These are phyloP conservation scores for Paramecium octaurelia DNA, from an alignment of 73 alveolate species.

Conservation along the genomic window DNA sequence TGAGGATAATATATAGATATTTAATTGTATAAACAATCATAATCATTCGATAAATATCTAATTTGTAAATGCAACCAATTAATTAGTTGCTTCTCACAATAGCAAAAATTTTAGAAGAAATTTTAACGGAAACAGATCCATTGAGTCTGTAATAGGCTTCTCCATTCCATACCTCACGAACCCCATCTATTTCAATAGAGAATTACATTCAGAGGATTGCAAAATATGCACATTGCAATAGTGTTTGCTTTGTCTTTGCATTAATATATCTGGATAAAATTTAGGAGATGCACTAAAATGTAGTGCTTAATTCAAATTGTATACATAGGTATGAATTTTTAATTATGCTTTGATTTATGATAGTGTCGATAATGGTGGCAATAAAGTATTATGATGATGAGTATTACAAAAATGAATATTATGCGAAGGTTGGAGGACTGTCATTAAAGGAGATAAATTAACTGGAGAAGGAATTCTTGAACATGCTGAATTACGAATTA, in stretches of 20 bases:
- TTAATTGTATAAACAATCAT: background rate
- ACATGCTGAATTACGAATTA: conserved; percentile 68
- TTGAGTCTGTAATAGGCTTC: background rate
- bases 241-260: conserved; percentile 64
- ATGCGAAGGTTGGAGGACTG: conserved; percentile 86
- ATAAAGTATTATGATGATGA: conserved; percentile 80
- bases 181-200: conserved; percentile 67
- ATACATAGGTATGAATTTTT: conserved; percentile 59
- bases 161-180: conserved; percentile 25
- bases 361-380: conserved; percentile 79
- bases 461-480: conserved; percentile 76
- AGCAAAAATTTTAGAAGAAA: conserved; percentile 11
- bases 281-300: conserved; percentile 52
- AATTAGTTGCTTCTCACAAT: background rate
- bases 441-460: conserved; percentile 66
- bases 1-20: background rate
- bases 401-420: conserved; percentile 67
- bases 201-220: conserved; percentile 68
- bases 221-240: conserved; percentile 70
- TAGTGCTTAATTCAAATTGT: conserved; percentile 56
- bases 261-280: conserved; percentile 73
- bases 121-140: background rate
- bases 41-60: background rate
- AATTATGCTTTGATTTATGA: conserved; percentile 62
- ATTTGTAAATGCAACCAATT: background rate